Base-by-base conservation (phyloP, 2,329 filamentous ascomycete genomes). In the Aspergillus sp. region DNA sequence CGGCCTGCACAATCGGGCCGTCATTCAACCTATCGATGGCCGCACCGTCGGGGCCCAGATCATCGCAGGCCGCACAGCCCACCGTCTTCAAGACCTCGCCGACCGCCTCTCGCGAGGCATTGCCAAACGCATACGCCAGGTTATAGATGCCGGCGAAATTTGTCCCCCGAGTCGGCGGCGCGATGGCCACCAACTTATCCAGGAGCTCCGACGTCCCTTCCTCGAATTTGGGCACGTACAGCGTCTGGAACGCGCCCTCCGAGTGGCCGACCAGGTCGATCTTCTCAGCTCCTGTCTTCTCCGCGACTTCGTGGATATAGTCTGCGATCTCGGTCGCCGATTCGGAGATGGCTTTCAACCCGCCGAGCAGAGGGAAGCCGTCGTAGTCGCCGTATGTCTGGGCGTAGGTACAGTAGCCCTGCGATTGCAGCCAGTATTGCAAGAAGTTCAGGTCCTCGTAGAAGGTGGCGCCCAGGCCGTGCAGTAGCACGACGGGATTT, bases 221-320 rank as follows among this genome's bases (percentile, higher is more conserved):
- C 24, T 74, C 67, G 62, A 76, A 75, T 50, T 77, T 77, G n/a
- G 74, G 73, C 10, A 76, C 74, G 54, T 77, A 77, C 2, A 80
- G 65, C 1, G 73, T 57, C 58, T 78, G 76, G 56, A 79, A 77
- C 6, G 69, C 78, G 49, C 78, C 78, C 63, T 80, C 78, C 2
- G 77, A 80, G 63, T 80, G 77, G 7, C 78, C 78, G 16, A 80
- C 75, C 0, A 80, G 58, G 56, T 80, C 73, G 31, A 80, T 67
- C 52, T 76, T 77, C n/a, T 56, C 49, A 4, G 74, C 72, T 10
- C 72, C 73, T 2, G 77, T 77, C 58, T 71, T 69, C 5, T 67
- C 55, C 16, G 65, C 60, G 0, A 80, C 76, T 45, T 75, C 68
- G 20, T 66, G 69, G 56, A 80, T 70, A 63, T 78, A 80, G 2